Evolutionary conservation across 208 protist species (phyloP), one percentile per base, ranked within the genome.

Genomic region (Spongospora subterranea): DNA sequence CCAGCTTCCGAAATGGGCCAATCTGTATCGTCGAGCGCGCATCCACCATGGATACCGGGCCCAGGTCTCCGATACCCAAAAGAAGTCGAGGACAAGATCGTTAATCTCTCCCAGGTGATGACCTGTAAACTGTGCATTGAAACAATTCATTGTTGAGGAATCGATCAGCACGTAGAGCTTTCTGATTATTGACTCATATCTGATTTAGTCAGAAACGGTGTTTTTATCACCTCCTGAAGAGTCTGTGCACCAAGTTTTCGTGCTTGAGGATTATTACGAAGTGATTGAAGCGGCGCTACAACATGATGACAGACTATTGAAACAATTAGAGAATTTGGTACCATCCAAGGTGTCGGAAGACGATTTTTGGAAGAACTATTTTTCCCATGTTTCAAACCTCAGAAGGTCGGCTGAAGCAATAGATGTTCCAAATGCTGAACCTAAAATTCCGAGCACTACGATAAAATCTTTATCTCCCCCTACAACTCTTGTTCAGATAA

Each of bases 241-340:
- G n/a, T 6, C 6, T 43, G 40, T n/a, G 17, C 17, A 45, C 6
- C 71, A 35, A 35, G n/a, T 20, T 6, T 82, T 82, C 35, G 71
- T 82, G 6, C n/a, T 82, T 43, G 71, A 82, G 17, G 40, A 82
- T n/a, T n/a, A 82, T 43, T 82, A 82, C n/a, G 71, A 82, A 40
- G 71, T 40, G n/a, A 82, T 82, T 43, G 71, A 82, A 82, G 71
- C 71, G 6, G 71, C n/a, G 71, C 11, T 82, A 20, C 71, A 82
- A 43, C 35, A 39, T n/a, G 71, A 82, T 82, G n/a, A 82, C 40
- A 6, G n/a, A 35, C 71, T 82, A 35, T 6, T n/a, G 17, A 6
- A 39, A 39, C 71, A 82, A 43, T 6, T 35, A 20, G 71, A 82
- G 71, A 82, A 35, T 20, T n/a, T 82, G 6, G 71, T 82, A 6